phyloP scores from a whole-genome alignment of 768 basidiomycete genomes.

The Astraeus odoratus region DNA sequence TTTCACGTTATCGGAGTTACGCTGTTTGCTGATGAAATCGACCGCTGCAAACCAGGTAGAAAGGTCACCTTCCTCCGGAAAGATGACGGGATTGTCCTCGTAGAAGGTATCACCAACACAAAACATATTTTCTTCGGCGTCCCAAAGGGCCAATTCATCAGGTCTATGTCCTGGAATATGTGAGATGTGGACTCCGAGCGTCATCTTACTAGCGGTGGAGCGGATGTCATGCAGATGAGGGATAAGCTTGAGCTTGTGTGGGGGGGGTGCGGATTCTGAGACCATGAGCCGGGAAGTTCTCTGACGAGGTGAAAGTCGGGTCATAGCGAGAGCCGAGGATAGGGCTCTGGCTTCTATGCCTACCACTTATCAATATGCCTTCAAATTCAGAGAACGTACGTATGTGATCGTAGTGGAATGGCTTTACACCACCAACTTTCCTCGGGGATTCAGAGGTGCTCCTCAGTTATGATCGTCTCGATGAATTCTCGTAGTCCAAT shows the following conservation, averaged over 20 bases:
- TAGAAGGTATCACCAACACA: constrained; percentile 58
- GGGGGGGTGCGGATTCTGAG: constrained; percentile 35
- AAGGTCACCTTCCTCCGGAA: constrained; percentile 51
- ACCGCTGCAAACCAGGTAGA: constrained; percentile 41
- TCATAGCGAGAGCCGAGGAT: constrained; percentile 44
- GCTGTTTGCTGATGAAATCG: constrained; percentile 14
- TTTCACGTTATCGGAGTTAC: too few species aligned
- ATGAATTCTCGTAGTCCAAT: constrained; percentile 42
- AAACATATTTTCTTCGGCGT: constrained; percentile 41
- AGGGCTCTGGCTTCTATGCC: constrained; percentile 2
- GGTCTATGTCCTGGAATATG: constrained; percentile 57
- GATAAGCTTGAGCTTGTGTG: constrained; percentile 41
- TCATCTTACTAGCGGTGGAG: constrained; percentile 7
- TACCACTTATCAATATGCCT: too few species aligned
- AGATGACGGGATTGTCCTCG: constrained; percentile 49
- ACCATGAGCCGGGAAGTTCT: constrained; percentile 36
- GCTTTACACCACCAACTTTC: constrained; percentile 27
- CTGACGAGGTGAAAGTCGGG: constrained; percentile 36
- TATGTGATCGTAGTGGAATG: too few species aligned
- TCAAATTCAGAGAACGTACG: too few species aligned
- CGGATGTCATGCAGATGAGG: constrained; percentile 33
- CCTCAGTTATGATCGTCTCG: constrained; percentile 39
- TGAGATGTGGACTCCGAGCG: constrained; percentile 36
- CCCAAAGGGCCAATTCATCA: constrained; percentile 51
- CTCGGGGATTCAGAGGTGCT: constrained; percentile 37